These are phyloP conservation scores for Rhizopus stolonifer DNA, from an alignment of 371 early-diverging fungal genomes.

Conservation along the genomic window DNA sequence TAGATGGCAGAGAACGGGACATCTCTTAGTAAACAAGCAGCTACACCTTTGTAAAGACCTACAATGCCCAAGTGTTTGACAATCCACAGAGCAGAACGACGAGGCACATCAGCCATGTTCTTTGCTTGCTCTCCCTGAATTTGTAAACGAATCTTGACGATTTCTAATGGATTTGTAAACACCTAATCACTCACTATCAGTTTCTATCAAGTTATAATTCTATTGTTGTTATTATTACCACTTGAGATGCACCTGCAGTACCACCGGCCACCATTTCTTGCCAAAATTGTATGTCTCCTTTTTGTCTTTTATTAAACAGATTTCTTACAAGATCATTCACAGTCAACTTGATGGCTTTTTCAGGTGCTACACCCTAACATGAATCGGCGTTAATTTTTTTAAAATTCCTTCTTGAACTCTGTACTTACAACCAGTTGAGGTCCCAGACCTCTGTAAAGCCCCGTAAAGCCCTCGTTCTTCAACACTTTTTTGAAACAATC, in stretches of 20 bases:
- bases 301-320: conserved; percentile 64
- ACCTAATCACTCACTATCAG: conserved; percentile 3
- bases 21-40: conserved; percentile 93
- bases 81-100: conserved; percentile 83
- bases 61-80: conserved; percentile 90
- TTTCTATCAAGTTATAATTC: neutral
- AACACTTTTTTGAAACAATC: conserved; percentile 96
- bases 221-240: conserved; percentile 45
- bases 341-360: conserved; percentile 98
- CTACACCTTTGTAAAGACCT: conserved; percentile 94
- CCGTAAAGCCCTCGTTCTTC: conserved; percentile 87
- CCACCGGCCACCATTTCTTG: conserved; percentile 89
- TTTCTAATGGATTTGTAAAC: conserved; percentile 96
- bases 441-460: conserved; percentile 94
- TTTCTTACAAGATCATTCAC: conserved; percentile 92
- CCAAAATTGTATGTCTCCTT: conserved; percentile 74
- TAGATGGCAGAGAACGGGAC: conserved; percentile 97
- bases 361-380: conserved; percentile 87
- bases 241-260: conserved; percentile 91
- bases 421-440: conserved; percentile 90
- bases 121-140: conserved; percentile 80
- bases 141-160: conserved; percentile 97
- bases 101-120: conserved; percentile 49
- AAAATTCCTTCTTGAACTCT: conserved; percentile 1
- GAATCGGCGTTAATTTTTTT: conserved; percentile 20